Evolutionary conservation across 2,329 filamentous ascomycete species (phyloP).

Genomic region (Fusarium siculi): DNA sequence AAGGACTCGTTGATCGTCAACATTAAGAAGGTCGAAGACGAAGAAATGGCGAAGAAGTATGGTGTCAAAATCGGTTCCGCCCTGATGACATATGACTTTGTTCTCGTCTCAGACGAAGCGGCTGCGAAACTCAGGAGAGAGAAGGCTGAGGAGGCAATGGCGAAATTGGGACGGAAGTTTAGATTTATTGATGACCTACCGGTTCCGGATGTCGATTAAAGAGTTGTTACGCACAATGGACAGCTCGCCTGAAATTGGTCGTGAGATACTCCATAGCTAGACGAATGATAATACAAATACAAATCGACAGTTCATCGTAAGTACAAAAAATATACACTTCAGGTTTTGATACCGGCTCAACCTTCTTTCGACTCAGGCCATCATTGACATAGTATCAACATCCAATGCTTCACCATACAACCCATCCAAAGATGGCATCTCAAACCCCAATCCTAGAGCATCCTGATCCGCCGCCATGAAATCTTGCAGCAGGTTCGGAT

Average conservation of each 20-base stretch:
- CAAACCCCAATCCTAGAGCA: not conserved
- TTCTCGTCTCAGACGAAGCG: slow-evolving; percentile 10
- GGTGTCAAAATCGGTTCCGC: not conserved
- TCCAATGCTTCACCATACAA: not conserved
- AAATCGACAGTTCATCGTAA: not conserved
- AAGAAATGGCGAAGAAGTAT: slow-evolving; percentile 9
- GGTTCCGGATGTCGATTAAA: slow-evolving; percentile 18
- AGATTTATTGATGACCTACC: slow-evolving; percentile 15
- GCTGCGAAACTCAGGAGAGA: slow-evolving; percentile 10
- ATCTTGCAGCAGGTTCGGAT: slow-evolving; percentile 1
- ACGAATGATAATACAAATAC: too few species aligned
- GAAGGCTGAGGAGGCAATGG: slow-evolving; percentile 24
- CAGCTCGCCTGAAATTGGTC: not conserved
- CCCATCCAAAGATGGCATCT: not conserved
- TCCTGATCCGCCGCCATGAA: slow-evolving; percentile 4
- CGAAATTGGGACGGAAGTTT: slow-evolving; percentile 3
- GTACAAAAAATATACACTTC: too few species aligned
- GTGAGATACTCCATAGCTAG: not conserved
- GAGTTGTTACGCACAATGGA: fast-evolving
- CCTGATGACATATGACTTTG: slow-evolving; percentile 19
- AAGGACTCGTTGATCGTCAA: slow-evolving; percentile 20
- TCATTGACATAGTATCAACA: not conserved
- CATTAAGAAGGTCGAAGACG: not conserved
- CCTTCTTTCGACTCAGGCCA: not conserved
- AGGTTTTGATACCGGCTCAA: fast-evolving